Evolutionary conservation across 2,329 filamentous ascomycete species (phyloP).

Genomic region (Knufia petricola): DNA sequence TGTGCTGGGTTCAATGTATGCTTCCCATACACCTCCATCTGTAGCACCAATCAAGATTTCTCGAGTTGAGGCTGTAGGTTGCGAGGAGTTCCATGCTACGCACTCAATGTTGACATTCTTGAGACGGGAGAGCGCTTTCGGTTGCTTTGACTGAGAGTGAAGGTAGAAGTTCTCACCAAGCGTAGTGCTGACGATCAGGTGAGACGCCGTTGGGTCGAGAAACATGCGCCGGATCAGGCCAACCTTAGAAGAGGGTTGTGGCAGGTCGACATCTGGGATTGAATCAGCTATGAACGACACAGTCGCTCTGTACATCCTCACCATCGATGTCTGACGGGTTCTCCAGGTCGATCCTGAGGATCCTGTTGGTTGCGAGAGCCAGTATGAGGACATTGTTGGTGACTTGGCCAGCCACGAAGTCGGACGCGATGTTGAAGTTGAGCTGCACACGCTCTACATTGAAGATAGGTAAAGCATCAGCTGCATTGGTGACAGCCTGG

Average conservation of each 20-base stretch:
- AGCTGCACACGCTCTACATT: conserved; percentile 86
- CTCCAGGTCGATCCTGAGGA: conserved; percentile 88
- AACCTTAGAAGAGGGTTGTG: conserved; percentile 82
- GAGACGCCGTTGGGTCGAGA: conserved; percentile 90
- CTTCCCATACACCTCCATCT: conserved; percentile 93
- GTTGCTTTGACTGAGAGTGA: conserved; percentile 84
- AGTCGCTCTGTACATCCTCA: conserved; percentile 28
- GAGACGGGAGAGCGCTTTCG: conserved; percentile 68
- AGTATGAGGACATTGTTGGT: conserved; percentile 94
- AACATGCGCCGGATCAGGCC: conserved; percentile 94
- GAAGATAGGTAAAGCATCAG: conserved; percentile 76
- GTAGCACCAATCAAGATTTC: conserved; percentile 86
- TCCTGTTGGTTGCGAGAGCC: conserved; percentile 82
- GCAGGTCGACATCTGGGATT: conserved; percentile 77
- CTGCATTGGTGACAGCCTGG: conserved; percentile 50
- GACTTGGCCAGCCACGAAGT: conserved; percentile 93
- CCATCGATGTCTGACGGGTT: conserved; percentile 91
- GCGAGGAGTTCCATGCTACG: conserved; percentile 86
- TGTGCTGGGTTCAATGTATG: conserved; percentile 84
- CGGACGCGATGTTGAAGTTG: conserved; percentile 85
- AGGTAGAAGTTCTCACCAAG: conserved; percentile 96
- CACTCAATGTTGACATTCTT: conserved; percentile 82
- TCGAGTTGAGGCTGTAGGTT: conserved; percentile 84
- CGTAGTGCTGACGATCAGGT: conserved; percentile 83
- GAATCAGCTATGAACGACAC: neutral